Conservation (phyloP, 768 basidiomycete genomes). For the Pleurotus sapidus region DNA sequence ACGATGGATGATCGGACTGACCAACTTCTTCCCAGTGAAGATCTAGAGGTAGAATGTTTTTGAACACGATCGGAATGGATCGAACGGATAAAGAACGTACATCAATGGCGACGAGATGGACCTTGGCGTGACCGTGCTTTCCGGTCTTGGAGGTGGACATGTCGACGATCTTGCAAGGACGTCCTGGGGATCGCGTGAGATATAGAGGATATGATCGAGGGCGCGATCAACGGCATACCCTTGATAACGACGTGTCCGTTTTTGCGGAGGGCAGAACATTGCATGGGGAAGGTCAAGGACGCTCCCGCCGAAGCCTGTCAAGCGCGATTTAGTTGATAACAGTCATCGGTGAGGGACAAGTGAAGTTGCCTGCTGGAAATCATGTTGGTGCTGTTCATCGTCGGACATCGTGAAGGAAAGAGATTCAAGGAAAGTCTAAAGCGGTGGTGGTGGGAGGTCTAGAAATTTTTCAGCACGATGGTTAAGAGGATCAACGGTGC, state of each 20-base stretch:
- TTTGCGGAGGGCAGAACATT: conserved; percentile 96
- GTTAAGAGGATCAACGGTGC: conserved; percentile 28
- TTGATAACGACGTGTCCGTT: conserved; percentile 96
- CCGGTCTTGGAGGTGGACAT: conserved; percentile 99
- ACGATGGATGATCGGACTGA: conserved; percentile 33
- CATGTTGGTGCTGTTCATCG: conserved; percentile 85
- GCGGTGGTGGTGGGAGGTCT: background rate
- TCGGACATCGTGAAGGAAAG: conserved; percentile 68
- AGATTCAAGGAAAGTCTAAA: conserved; percentile 16
- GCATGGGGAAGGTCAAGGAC: conserved; percentile 80
- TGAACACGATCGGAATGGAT: background rate
- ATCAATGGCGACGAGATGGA: conserved; percentile 95
- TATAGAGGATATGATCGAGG: conserved; percentile 5
- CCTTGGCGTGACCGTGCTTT: conserved; percentile 99
- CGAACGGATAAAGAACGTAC: conserved; percentile 45
- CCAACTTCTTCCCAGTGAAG: conserved; percentile 97
- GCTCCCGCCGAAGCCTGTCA: conserved; percentile 68
- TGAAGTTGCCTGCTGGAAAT: conserved; percentile 71
- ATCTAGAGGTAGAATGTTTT: conserved; percentile 52
- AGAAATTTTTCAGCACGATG: conserved; percentile 11
- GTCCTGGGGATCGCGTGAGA: conserved; percentile 37
- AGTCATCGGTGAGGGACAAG: background rate
- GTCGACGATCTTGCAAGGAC: conserved; percentile 98
- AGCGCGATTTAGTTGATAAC: conserved; percentile 13
- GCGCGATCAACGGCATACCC: conserved; percentile 33